phyloP scores from a whole-genome alignment of 108 stramenopile genomes.

The Skeletonema menzelii region DNA sequence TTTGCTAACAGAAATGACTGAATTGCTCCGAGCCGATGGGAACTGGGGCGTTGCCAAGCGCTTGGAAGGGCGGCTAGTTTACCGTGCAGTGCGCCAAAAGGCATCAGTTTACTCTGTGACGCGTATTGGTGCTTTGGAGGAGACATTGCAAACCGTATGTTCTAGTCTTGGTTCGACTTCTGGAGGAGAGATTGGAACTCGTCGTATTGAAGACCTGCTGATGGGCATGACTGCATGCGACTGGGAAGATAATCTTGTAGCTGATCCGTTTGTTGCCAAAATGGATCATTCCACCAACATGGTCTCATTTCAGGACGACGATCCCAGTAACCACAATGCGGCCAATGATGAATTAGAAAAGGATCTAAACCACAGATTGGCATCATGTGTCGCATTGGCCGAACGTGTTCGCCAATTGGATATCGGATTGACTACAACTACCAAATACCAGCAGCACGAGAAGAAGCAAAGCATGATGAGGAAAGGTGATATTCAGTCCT shows the following conservation, averaged over 20 bases:
- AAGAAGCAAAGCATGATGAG: constrained; percentile 22
- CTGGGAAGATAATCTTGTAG: constrained; percentile 29
- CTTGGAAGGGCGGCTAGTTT: constrained; percentile 34
- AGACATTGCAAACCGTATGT: constrained; percentile 16
- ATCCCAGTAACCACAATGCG: constrained; percentile 42
- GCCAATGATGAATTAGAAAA: constrained; percentile 33
- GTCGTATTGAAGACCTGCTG: constrained; percentile 24
- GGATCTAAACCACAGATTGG: constrained; percentile 28
- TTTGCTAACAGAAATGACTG: constrained; percentile 30
- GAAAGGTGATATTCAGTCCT: not conserved
- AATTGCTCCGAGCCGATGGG: constrained; percentile 19
- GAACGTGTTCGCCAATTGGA: constrained; percentile 60
- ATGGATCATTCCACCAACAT: constrained; percentile 42
- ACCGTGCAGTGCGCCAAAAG: constrained; percentile 25
- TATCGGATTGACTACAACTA: constrained; percentile 47
- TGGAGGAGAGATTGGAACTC: constrained; percentile 8
- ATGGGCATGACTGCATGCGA: constrained; percentile 40
- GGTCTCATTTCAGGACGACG: constrained; percentile 63
- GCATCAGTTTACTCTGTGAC: constrained; percentile 39
- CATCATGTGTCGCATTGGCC: constrained; percentile 47
- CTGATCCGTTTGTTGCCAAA: constrained; percentile 27
- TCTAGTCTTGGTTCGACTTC: not conserved
- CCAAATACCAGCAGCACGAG: constrained; percentile 46
- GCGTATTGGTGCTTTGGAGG: constrained; percentile 17
- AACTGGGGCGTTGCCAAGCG: constrained; percentile 44